A percentile compares a stretch with the other conserved stretches of the same genome.
Conservation (phyloP, 2,329 filamentous ascomycete species). For the Sporothrix pseudoabietina region DNA sequence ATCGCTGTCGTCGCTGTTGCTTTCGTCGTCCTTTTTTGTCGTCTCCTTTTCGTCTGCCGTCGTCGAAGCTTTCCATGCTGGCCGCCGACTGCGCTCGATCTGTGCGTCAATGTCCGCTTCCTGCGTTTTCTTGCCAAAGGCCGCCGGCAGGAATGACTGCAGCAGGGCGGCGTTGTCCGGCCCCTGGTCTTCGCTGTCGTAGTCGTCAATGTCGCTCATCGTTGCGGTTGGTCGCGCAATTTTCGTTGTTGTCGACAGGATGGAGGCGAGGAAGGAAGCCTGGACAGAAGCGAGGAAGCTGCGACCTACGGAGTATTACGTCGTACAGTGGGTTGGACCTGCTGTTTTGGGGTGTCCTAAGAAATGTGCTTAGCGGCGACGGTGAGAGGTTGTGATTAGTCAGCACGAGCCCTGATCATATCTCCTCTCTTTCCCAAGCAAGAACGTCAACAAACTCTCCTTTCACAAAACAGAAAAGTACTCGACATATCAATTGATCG, state of each 20-base stretch:
- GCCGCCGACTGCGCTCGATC: constrained; percentile 75
- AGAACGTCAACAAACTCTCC: constrained; percentile 10
- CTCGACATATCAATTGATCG: background rate
- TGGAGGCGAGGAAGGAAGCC: background rate
- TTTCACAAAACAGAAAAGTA: background rate
- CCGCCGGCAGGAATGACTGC: constrained; percentile 74
- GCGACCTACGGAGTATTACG: no score
- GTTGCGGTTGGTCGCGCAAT: background rate
- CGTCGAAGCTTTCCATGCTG: constrained; percentile 43
- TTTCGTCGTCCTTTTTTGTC: constrained; percentile 36
- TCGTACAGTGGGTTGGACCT: constrained; percentile 1
- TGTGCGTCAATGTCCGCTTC: constrained; percentile 76
- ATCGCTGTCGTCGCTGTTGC: constrained; percentile 35
- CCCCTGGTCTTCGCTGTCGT: constrained; percentile 54
- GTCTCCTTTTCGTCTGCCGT: background rate
- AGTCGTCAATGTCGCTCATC: constrained; percentile 60
- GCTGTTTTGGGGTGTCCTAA: background rate
- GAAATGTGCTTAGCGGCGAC: background rate
- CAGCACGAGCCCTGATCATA: background rate
- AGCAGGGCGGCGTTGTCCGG: constrained; percentile 69
- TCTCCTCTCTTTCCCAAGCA: background rate
- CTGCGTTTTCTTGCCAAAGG: constrained; percentile 81
- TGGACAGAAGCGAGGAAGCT: background rate
- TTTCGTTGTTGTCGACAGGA: background rate
- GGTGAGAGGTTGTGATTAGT: background rate